Evolutionary conservation across 2,329 filamentous ascomycete species (phyloP), one percentile per base, ranked within the genome.

Genomic region (Kalmusia sp.): DNA sequence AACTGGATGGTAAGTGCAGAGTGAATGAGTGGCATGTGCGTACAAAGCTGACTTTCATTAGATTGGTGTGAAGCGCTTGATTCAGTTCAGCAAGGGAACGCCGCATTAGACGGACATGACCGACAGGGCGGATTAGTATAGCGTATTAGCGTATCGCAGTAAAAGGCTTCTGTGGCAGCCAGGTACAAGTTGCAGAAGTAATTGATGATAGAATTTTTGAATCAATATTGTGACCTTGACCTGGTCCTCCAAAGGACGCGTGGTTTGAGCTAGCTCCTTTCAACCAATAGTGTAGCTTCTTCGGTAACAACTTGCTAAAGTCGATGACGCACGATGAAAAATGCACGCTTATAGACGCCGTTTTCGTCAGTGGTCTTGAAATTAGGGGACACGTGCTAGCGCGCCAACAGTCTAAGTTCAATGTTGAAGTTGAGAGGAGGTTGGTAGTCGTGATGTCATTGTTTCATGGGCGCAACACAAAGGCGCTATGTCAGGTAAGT

Each of bases 1-100:
- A 76, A 79, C 59, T 82, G 79, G 79, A 79, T 82, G 76, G 79
- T 81, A 61, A 76, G 78, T 76, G 34, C 1, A 22, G 14, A 21
- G 25, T 54, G 38, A 14, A 9, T 54, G 4, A 1, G 40, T 30
- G 8, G 12, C 17, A 5, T 37, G 39, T 28, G 11, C 14, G 31
- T 47, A 4, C 39, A 44, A 46, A 45, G 39, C 53, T 62, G 56
- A 61, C 6, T 31, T 34, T 14, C 7, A 3, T 22, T 31, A 74
- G 71, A 65, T 73, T 57, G 71, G 71, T 57, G 69, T 74, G 24
- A 74, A 73, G 63, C 65, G 71, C 34, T 59, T 74, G 61, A 71
- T 74, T 48, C 68, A 71, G 41, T 74, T 74, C 50, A 72, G 70
- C 60, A 74, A 73, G 64, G 62, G 63, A 19, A 74, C 70, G 33